Conservation (phyloP, 2,329 filamentous ascomycete species). For the Blastomyces silverae region DNA sequence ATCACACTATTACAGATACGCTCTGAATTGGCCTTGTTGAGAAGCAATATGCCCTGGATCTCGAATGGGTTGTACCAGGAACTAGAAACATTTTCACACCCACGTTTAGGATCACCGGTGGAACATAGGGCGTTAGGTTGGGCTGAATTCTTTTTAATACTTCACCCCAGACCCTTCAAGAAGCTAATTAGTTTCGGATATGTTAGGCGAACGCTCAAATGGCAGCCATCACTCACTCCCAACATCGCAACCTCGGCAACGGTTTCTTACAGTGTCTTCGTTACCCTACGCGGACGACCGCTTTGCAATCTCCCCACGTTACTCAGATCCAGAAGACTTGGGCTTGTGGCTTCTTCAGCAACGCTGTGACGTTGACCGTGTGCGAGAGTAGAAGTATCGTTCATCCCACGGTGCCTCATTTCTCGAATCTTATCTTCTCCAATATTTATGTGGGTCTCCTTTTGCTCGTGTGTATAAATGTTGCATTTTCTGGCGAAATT, state of each 20-base stretch:
- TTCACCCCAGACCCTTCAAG: too few relatives aligned
- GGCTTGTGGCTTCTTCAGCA: slow-evolving; percentile 6
- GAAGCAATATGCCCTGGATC: not conserved
- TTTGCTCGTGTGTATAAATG: not conserved
- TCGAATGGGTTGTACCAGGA: not conserved
- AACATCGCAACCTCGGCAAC: not conserved
- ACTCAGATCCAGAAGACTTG: not conserved
- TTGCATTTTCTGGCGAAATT: not conserved
- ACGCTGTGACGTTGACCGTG: not conserved
- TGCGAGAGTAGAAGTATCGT: not conserved
- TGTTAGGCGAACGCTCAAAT: not conserved
- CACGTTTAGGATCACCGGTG: not conserved
- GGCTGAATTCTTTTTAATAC: not conserved
- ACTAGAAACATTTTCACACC: not conserved
- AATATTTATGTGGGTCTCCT: not conserved
- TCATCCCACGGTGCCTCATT: not conserved
- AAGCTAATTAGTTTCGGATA: not conserved
- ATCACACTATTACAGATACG: slow-evolving; percentile 6
- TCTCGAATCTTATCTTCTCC: not conserved
- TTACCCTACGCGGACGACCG: not conserved
- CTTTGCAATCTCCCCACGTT: not conserved
- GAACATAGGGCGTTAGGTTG: not conserved
- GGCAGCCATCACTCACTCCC: not conserved
- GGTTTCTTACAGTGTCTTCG: not conserved
- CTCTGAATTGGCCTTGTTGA: slow-evolving; percentile 2